Evolutionary conservation across 495 filamentous ascomycete genomes (phyloP), one percentile per base, ranked within the genome.

Genomic region (Hypoxylon trugodes): DNA sequence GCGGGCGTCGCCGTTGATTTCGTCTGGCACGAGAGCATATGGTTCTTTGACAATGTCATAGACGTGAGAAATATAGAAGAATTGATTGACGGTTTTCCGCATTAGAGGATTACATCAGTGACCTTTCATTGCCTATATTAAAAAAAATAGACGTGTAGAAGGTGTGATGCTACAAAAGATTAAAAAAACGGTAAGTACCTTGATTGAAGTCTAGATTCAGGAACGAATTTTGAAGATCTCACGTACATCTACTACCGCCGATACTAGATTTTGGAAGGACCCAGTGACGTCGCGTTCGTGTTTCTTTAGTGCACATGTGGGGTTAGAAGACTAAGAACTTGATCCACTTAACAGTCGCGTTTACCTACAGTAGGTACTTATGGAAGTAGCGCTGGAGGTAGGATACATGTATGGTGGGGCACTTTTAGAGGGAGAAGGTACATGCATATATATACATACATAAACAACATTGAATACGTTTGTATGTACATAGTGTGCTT

Each of bases 211-310:
- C 36, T 50, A 56, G 43, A 57, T 50, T 24, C 21, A 51, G 52
- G 46, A 50, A 63, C 51, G 45, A 63, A n/a, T 30, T 53, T 55
- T 46, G 43, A 64, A 58, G 60, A 64, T 64, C 60, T 52, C 40
- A 47, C 30, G 60, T 47, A 24, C 41, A 45, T 21, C 15, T 32
- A 46, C 30, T 18, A 33, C 22, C 37, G 25, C 38, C 38, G n/a
- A n/a, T n/a, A 42, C 40, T 16, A 37, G 24, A 38, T 32, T 58
- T 58, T 49, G 54, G 48, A 53, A 64, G 13, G 52, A 37, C 48
- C 61, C 36, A 65, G 62, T 65, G 62, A 65, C 62, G 62, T 65
- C 62, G 62, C 55, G 57, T 53, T n/a, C 50, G 49, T 43, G 42
- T 4, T 49, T 33, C 7, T 24, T 46, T 60, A 65, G 62, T 65